Evolutionary conservation across 805 yeast genomes (phyloP), one percentile per base, ranked within the genome.

Genomic region (Clavispora phyllophila): DNA sequence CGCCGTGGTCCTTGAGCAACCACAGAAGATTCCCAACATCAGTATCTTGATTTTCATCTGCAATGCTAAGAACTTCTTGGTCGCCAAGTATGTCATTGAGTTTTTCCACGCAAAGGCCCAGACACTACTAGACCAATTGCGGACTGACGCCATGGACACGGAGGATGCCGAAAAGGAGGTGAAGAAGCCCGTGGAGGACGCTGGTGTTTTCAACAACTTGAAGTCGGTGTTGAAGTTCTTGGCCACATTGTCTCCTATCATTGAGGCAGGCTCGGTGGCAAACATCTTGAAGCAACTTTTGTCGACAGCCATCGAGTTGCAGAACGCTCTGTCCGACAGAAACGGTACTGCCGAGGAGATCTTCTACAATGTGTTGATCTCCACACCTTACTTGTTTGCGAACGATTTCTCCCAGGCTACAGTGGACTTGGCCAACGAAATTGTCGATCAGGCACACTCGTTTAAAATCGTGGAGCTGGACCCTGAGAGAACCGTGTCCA

Each of bases 1-100:
- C 42, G 87, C 95, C 2, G 75, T 86, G 35, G 72, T 84, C 9
- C 64, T 77, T 23, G 98, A 93, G 62, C 96, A 91, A 62, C 98
- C 99, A 0, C 96, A 90, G 49, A 93, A 90, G 60, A 76, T 84
- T 45, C 79, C 82, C 12, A 76, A 82, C n/a, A 62, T 91, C 44
- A 76, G 88, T 22, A 79, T 82, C 8, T 69, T 88, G 50, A 65
- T 89, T 5, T 74, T 82, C 54, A 68, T 81, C 18, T 80, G 87
- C 37, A 82, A 84, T 63, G 70, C 84, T 19, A 74, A 75, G 45
- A 80, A 79, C 60, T 74, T 77, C 27, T 67, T 76, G 29, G 81
- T 87, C 34, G 91, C 95, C 39, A 78, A 79, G 50, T 76, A 77
- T 39, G 76, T 87, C 10, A 62, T 87, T 19, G 89, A 84, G 49